Evolutionary conservation across 176 grass and related monocot species (phyloP), one percentile per base, ranked within the genome.

Genomic region (Triticum urartu): DNA sequence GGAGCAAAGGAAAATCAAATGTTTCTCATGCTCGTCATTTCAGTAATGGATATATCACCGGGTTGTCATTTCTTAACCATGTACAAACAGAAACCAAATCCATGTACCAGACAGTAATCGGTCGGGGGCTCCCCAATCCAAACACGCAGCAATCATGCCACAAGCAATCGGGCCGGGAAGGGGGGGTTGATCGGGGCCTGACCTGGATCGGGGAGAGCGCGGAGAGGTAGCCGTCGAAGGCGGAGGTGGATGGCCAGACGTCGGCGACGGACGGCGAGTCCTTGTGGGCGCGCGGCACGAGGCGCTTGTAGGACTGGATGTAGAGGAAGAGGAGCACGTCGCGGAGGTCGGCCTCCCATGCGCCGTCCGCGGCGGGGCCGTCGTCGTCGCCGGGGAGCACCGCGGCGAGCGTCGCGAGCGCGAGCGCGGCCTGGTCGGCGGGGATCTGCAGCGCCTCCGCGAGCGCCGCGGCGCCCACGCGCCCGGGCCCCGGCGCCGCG

Each of bases 141-240:
- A 80, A 47, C 75, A 60, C 12, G 71, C 25, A 3, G 11, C 34
- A 38, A 63, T 65, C 54, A 84, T 0, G 88, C 75, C 3, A 24
- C 47, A 25, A 18, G 7, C 28, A 50, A 68, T 78, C 17, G 8
- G 32, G 43, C 59, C 22, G 54, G 73, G 32, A n/a, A 24, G 33
- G 14, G 48, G 39, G 40, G 26, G 13, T 9, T 25, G 86, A 72
- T 87, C 70, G 63, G 56, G 18, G 2, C 34, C 78, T 84, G 56
- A 99, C 97, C 97, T 99, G 94, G 77, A 99, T 90, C 75, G 97
- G 94, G 28, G 97, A 99, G 39, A 99, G 94, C 56, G 89, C 92
- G 42, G 94, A 96, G 21, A 99, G 82, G 82, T 87, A 99, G 0
- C 97, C 90, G 47, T 99, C 97, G 84, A 99, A 99, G 5, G 94